Base-by-base conservation (phyloP, 1,139 yeast species). In the Sugiyamaella xylanicola region DNA sequence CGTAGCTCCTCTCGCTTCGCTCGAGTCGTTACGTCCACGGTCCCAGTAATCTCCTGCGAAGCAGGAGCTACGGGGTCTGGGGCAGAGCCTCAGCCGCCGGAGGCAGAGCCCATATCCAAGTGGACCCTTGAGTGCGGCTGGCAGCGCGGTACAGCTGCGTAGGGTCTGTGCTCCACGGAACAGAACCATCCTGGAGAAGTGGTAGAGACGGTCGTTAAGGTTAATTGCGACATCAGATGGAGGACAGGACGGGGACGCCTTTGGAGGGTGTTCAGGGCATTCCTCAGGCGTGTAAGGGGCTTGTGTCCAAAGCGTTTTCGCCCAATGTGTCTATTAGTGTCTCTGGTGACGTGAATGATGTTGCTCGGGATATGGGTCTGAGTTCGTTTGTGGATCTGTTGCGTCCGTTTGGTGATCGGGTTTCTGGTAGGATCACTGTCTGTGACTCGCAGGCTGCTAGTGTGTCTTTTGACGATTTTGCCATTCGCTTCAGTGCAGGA, bases 321-420 rank as follows among this genome's bases (percentile, higher is more conserved):
- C 92, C 92, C 15, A 72, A 78, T 45, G 74, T 85, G 16, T 77
- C 87, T 1, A 76, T 84, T 7, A 77, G 77, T 22, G 74, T 85
- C 3, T 78, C 88, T 0, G 75, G 68, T 40, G 78, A 76, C 59
- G 82, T 84, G 2, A 85, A 84, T 56, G 64, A 69, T 15, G 63
- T 80, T 11, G 74, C 83, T 32, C 77, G 74, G 59, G 68, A 72
- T 7, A 56, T 71, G 47, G 73, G 72, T 3, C 72, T 75, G 70
- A 64, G 71, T 52, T 70, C 73, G 41, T 66, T 78, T 4, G 68
- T 74, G 48, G 75, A 75, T 17, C 58, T 78, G 55, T 51, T 78
- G 20, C 61, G 68, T 35, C 79, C 80, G 1, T 74, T 75, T 63
- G 82, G 81, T 3, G 76, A 72, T 44, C 59, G 60, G 13, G 63